Percentiles rank a stretch among this genome's conserved stretches.
phyloP scores from a whole-genome alignment of 352 stramenopile genomes.

The Phytophthora megakarya region DNA sequence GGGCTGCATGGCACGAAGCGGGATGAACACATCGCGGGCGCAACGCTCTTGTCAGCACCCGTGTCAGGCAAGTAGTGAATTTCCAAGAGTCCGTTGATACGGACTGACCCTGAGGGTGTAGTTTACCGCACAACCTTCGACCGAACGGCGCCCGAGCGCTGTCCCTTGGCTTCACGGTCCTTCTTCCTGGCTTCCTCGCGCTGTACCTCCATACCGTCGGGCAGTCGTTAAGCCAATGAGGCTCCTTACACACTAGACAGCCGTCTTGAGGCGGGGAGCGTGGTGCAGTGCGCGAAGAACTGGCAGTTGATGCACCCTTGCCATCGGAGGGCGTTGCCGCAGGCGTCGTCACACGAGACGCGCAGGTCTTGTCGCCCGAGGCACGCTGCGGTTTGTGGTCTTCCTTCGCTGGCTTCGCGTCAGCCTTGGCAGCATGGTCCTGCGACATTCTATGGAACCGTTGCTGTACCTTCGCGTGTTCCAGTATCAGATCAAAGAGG shows the following conservation, averaged over 20 bases:
- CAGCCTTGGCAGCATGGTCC: constrained; percentile 5
- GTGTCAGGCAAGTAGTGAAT: background rate
- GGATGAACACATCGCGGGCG: background rate
- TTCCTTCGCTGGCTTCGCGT: background rate
- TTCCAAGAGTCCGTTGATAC: constrained; percentile 9
- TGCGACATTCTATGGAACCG: constrained; percentile 7
- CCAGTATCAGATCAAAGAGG: too few relatives aligned
- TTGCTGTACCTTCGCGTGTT: too few relatives aligned
- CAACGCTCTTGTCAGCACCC: constrained; percentile 5
- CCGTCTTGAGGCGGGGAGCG: background rate
- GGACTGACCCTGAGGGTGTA: background rate
- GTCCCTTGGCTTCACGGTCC: background rate
- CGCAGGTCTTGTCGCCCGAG: background rate
- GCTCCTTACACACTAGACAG: background rate
- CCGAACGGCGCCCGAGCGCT: too few relatives aligned
- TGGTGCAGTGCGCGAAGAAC: too few relatives aligned
- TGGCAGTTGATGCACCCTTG: too few relatives aligned
- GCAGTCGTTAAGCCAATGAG: constrained; percentile 1
- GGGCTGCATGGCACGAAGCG: background rate
- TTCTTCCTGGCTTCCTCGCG: background rate
- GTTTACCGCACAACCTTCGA: background rate
- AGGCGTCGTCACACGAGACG: too few relatives aligned
- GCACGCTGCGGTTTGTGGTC: background rate
- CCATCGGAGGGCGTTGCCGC: too few relatives aligned
- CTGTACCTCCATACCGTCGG: background rate